Conservation (phyloP, 495 filamentous ascomycete genomes). For the Neurospora sp. region DNA sequence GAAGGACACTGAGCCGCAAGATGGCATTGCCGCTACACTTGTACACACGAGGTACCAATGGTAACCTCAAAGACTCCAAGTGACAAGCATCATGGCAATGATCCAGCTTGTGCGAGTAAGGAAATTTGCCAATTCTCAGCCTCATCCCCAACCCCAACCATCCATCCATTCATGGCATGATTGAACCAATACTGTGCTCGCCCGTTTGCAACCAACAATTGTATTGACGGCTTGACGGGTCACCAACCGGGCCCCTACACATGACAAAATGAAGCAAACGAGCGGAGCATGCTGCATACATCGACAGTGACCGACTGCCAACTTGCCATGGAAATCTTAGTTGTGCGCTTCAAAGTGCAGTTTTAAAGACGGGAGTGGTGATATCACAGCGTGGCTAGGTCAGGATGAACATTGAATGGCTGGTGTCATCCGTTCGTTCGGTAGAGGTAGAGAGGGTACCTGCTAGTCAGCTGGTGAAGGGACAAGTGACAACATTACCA, state of each 20-base stretch:
- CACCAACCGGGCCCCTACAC: not conserved
- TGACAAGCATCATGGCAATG: not conserved
- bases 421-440: not conserved
- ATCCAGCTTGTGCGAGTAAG: not conserved
- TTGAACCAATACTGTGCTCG: not conserved
- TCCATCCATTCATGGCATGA: not conserved
- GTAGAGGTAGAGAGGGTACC: not conserved
- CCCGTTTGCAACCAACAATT: not conserved
- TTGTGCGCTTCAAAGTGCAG: not conserved
- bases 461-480: not conserved
- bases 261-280: not conserved
- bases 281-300: not conserved
- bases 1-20: not conserved
- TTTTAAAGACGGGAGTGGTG: not conserved
- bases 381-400: not conserved
- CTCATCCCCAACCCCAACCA: not conserved
- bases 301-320: not conserved
- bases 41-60: not conserved
- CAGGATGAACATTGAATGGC: not conserved
- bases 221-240: not conserved
- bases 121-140: not conserved
- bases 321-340: not conserved
- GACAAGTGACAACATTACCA: not conserved
- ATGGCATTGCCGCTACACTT: not conserved
- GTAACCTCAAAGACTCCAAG: not conserved